Evolutionary conservation across 495 filamentous ascomycete species (phyloP).

Genomic region (Tuber brumale): DNA sequence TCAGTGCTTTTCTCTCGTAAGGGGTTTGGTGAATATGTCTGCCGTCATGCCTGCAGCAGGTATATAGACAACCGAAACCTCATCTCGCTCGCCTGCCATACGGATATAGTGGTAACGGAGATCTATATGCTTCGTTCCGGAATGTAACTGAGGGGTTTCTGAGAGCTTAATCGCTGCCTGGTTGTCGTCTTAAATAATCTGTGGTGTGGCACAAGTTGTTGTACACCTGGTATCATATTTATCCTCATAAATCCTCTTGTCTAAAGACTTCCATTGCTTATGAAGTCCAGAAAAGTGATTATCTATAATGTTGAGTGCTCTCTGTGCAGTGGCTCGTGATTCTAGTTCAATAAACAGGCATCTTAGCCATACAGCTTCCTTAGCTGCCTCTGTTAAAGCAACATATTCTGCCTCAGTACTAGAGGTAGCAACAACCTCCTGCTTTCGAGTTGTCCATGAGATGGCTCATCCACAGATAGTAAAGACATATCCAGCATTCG

Average conservation of each 20-base stretch:
- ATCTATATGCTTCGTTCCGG: too few species aligned
- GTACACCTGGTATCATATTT: too few species aligned
- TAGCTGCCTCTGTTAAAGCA: conserved; percentile 6
- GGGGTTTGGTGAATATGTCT: background rate
- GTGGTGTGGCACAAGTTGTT: too few species aligned
- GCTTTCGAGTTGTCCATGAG: conserved; percentile 9
- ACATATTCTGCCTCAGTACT: conserved; percentile 28
- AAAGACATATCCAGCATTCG: conserved; percentile 5
- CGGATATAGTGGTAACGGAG: background rate
- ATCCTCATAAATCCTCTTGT: too few species aligned
- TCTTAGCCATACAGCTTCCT: background rate
- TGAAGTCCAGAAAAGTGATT: background rate
- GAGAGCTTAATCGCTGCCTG: background rate
- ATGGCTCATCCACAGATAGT: background rate
- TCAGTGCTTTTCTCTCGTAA: background rate
- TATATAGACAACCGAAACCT: background rate
- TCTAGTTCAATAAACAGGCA: background rate
- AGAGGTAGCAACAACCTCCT: conserved; percentile 8
- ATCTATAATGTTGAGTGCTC: background rate
- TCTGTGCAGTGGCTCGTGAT: background rate
- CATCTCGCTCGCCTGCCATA: background rate
- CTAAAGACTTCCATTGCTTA: background rate
- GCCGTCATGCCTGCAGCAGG: background rate
- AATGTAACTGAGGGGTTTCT: background rate
- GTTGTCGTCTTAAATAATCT: background rate